Evolutionary conservation across 768 basidiomycete species (phyloP).

Genomic region (Suillus spraguei): DNA sequence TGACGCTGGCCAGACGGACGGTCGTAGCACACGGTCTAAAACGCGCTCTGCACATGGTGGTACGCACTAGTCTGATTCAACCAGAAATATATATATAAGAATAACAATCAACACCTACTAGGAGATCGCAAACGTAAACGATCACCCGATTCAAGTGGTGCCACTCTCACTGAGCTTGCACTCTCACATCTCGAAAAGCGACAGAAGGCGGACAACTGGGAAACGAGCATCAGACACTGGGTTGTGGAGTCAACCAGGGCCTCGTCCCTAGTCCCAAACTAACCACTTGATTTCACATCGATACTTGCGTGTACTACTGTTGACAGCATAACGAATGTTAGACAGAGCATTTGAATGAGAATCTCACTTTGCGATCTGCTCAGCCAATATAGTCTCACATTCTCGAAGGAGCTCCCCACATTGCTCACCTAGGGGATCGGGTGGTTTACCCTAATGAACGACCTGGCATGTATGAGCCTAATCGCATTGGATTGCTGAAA

Average conservation of each 20-base stretch:
- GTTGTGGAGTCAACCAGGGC: not conserved
- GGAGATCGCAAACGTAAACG: not conserved
- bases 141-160: not conserved
- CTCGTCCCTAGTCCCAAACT: not conserved
- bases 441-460: no score
- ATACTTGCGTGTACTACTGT: no score
- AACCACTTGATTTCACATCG: no score
- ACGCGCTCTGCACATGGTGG: not conserved
- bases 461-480: no score
- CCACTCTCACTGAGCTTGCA: not conserved
- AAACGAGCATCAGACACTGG: not conserved
- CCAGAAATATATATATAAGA: not conserved
- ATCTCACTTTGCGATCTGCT: no score
- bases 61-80: not conserved
- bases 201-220: not conserved
- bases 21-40: not conserved
- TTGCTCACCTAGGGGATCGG: no score
- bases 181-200: not conserved
- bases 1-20: not conserved
- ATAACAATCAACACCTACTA: no score
- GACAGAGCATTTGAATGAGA: no score
- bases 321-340: no score
- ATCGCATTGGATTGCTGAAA: no score
- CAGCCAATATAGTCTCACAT: no score
- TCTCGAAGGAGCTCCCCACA: no score